These are phyloP conservation scores for Epichloe aotearoae DNA, from an alignment of 2,329 filamentous ascomycete species.

Conservation along the genomic window DNA sequence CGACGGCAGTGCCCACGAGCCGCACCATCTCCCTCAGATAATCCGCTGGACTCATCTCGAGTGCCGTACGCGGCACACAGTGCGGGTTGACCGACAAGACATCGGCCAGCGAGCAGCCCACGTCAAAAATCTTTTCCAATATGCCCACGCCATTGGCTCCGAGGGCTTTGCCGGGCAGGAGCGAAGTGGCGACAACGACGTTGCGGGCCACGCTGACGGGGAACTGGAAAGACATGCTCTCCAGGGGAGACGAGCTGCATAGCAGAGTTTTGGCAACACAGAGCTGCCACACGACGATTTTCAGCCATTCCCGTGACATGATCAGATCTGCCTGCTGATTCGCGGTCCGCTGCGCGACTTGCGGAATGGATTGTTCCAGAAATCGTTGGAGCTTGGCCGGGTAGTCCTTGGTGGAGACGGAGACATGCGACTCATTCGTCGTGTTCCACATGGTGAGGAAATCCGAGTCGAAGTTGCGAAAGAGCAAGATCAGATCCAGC, in stretches of 20 bases:
- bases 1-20: background rate
- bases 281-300: slow-evolving; percentile 15
- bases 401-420: slow-evolving; percentile 1
- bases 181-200: slow-evolving; percentile 11
- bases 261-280: slow-evolving; percentile 13
- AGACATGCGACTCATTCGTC: background rate
- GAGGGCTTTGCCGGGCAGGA: slow-evolving; percentile 14
- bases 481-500: slow-evolving; percentile 16
- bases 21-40: slow-evolving; percentile 1
- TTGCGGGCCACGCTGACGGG: slow-evolving; percentile 14
- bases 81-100: slow-evolving; percentile 1
- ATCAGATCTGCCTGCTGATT: slow-evolving; percentile 15
- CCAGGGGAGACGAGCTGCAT: slow-evolving; percentile 5
- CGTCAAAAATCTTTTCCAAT: slow-evolving; percentile 21
- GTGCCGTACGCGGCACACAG: slow-evolving; percentile 1
- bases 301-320: slow-evolving; percentile 15
- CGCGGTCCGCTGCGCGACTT: slow-evolving; percentile 6
- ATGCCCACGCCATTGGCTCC: slow-evolving; percentile 21
- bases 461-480: slow-evolving; percentile 14
- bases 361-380: slow-evolving; percentile 6
- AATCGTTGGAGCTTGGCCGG: slow-evolving; percentile 6
- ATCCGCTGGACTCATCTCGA: slow-evolving; percentile 1
- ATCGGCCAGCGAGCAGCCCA: slow-evolving; percentile 19
- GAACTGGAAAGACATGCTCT: slow-evolving; percentile 15
- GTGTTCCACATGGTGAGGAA: slow-evolving; percentile 18